Base-by-base conservation (phyloP, 768 basidiomycete species). In the Hortiboletus flavorubellus region DNA sequence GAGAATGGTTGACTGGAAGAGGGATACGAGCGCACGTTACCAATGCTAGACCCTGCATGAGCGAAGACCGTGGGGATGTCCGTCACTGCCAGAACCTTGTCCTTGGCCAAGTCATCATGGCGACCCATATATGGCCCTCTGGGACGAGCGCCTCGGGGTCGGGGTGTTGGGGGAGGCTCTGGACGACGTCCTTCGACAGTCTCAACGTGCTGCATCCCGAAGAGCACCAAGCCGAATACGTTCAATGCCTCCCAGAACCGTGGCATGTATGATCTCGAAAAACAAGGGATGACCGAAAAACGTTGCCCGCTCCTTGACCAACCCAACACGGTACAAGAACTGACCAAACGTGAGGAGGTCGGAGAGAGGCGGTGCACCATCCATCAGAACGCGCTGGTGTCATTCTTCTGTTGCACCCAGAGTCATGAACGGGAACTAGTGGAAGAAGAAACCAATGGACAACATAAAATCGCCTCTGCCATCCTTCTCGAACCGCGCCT, bases 271-370 rank as follows among this genome's bases (percentile, higher is more conserved):
- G 8, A 82, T 64, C 49, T 82, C 80, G 39, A 76, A 61, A 46
- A 79, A 75, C 26, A 82, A 62, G 2, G 81, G 83, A 54, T 82
- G 76, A 1, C 62, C 12, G 0, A 78, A 59, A n/a, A 66, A 64
- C 1, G 56, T 55, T 5, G 58, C 63, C 55, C 79, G 76, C 21
- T 65, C 60, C 61, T 75, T 72, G 26, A 3, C 5, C 26, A 26
- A 26, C 26, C 4, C 3, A 5, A 26, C 53, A 1, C 26, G 26
- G 4, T 3, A 4, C 26, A 26, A 26, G 26, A 26, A 26, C 26
- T 5, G 26, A 4, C 5, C 26, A 26, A 26, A 26, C 26, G 26
- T 26, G 26, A 26, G 2, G 26, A 26, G 26, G 26, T 26, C 26
- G 4, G 26, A 26, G 26, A 26, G 5, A 4, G 26, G 5, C 5